phyloP scores from a whole-genome alignment of 1,284 basidiomycete genomes.

The Pseudozyma hubeiensis region DNA sequence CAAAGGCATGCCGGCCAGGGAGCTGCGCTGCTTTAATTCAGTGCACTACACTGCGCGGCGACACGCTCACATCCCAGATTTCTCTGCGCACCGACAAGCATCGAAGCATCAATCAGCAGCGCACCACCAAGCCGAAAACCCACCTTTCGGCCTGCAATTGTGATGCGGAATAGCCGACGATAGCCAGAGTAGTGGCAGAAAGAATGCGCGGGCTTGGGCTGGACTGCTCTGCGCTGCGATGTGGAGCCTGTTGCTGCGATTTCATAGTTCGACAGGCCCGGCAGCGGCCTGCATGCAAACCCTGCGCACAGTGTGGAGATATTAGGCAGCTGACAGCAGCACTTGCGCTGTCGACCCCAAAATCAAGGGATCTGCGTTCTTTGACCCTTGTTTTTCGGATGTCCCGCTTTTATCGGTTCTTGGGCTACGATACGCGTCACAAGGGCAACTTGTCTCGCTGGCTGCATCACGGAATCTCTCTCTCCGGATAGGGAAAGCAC shows the following conservation, averaged over 20 bases:
- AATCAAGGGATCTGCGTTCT: not conserved
- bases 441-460: not conserved
- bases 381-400: slow-evolving; percentile 11
- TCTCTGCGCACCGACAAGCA: not conserved
- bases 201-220: too few relatives aligned
- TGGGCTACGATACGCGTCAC: not conserved
- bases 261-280: not conserved
- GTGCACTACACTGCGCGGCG: too few relatives aligned
- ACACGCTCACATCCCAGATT: too few relatives aligned
- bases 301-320: too few relatives aligned
- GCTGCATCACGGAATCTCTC: not conserved
- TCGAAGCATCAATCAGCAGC: not conserved
- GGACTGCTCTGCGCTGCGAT: too few relatives aligned
- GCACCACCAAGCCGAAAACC: not conserved
- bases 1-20: too few relatives aligned
- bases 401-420: slow-evolving; percentile 34
- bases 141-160: not conserved
- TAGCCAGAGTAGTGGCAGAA: slow-evolving; percentile 11
- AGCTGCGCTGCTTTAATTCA: too few relatives aligned
- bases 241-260: not conserved
- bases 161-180: slow-evolving; percentile 39
- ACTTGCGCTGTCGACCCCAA: too few relatives aligned
- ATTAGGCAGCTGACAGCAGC: too few relatives aligned
- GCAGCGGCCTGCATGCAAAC: not conserved
- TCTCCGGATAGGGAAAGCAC: too few relatives aligned